Evolutionary conservation across 108 stramenopile genomes (phyloP).

Genomic region (Nannochloropsis salina): DNA sequence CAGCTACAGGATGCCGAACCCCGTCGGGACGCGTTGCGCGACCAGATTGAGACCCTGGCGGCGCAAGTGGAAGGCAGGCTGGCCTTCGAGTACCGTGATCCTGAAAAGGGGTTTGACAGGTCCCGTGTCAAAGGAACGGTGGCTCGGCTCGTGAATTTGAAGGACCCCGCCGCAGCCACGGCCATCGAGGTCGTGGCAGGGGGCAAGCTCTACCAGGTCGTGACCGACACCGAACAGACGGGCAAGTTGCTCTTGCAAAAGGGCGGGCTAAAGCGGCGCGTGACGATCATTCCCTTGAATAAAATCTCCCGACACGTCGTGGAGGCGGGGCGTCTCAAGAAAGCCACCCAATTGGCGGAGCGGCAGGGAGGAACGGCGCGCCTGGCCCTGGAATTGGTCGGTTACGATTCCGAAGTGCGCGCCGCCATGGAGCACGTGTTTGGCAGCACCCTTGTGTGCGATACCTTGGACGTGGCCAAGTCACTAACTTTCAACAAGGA

Average conservation of each 20-base stretch:
- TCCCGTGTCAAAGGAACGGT: constrained; percentile 88
- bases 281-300: constrained; percentile 94
- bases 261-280: constrained; percentile 81
- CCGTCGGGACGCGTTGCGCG: constrained; percentile 27
- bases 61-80: constrained; percentile 78
- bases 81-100: constrained; percentile 81
- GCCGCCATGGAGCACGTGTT: constrained; percentile 91
- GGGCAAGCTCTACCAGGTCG: constrained; percentile 88
- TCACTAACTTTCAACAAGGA: constrained; percentile 64
- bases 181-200: constrained; percentile 96
- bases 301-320: constrained; percentile 72
- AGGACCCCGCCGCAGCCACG: constrained; percentile 67
- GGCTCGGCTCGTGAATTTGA: constrained; percentile 76
- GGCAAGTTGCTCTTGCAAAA: constrained; percentile 87
- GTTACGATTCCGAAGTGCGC: constrained; percentile 85
- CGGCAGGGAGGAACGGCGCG: not conserved
- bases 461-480: constrained; percentile 77
- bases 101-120: constrained; percentile 82
- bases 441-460: constrained; percentile 83
- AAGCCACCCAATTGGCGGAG: constrained; percentile 2
- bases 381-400: constrained; percentile 66
- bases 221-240: constrained; percentile 89
- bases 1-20: constrained; percentile 42
- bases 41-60: constrained; percentile 66
- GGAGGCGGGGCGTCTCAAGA: constrained; percentile 37